Percentiles rank a stretch among this genome's conserved stretches.
Conservation (phyloP, 2,329 filamentous ascomycete species). For the Microcera coccophila region DNA sequence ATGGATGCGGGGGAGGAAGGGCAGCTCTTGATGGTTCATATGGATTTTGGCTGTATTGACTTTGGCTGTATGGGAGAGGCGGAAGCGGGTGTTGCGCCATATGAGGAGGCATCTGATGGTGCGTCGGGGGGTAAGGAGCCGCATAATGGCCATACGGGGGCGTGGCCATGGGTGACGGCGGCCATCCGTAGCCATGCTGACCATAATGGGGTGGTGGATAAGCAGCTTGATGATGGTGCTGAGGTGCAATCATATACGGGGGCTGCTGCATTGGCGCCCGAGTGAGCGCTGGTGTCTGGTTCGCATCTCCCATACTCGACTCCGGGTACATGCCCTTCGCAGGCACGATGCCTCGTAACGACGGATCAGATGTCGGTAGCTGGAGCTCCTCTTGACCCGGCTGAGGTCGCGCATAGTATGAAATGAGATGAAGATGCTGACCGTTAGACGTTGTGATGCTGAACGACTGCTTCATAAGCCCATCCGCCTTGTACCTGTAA, state of each 20-base stretch:
- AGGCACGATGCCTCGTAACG: conserved; percentile 76
- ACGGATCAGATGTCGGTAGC: conserved; percentile 77
- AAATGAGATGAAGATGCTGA: conserved; percentile 95
- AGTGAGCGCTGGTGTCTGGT: conserved; percentile 75
- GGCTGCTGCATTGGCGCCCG: conserved; percentile 62
- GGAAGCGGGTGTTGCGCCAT: conserved; percentile 27
- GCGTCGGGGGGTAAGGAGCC: conserved; percentile 33
- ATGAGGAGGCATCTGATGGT: conserved; percentile 25
- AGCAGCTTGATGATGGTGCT: conserved; percentile 28
- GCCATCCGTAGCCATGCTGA: conserved; percentile 49
- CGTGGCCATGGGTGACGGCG: conserved; percentile 52
- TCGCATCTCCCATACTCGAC: conserved; percentile 82
- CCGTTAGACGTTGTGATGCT: conserved; percentile 89
- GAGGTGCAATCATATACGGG: conserved; percentile 37
- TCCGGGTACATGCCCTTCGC: conserved; percentile 96
- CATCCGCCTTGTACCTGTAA: conserved; percentile 92
- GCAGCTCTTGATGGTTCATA: conserved; percentile 35
- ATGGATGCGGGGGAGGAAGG: conserved; percentile 35
- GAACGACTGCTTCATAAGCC: conserved; percentile 99
- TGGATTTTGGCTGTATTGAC: conserved; percentile 27
- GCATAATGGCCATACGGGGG: conserved; percentile 50
- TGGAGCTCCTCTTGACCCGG: conserved; percentile 68
- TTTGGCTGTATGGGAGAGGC: no score
- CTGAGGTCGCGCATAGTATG: conserved; percentile 85
- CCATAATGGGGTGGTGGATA: conserved; percentile 42